A percentile compares a stretch with the other conserved stretches of the same genome.
Evolutionary conservation across 306 rosid genomes (phyloP).

Genomic region (Acmispon strigosus): DNA sequence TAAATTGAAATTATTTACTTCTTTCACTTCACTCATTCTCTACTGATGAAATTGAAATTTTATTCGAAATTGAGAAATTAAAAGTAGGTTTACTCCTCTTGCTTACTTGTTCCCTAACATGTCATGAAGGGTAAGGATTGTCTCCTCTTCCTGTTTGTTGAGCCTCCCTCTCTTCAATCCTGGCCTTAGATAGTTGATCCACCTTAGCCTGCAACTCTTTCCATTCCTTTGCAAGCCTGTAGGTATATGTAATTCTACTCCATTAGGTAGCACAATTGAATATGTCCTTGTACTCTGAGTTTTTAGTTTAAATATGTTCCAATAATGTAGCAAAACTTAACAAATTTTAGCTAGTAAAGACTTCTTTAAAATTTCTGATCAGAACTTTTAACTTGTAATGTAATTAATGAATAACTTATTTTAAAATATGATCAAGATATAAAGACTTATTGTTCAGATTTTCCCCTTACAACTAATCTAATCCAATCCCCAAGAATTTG

Average conservation of each 20-base stretch:
- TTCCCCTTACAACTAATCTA: no score
- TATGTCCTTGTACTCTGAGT: neutral
- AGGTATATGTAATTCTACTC: slow-evolving; percentile 6
- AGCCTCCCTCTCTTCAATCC: slow-evolving; percentile 81
- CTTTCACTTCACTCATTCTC: neutral
- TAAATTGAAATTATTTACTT: neutral
- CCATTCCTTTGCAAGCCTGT: slow-evolving; percentile 91
- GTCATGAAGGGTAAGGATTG: slow-evolving; percentile 66
- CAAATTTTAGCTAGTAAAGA: neutral
- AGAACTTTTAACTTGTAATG: neutral
- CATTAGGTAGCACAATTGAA: neutral
- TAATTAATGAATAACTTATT: neutral
- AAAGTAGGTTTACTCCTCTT: neutral
- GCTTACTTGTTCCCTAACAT: slow-evolving; percentile 85
- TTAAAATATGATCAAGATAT: neutral
- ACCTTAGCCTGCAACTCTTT: slow-evolving; percentile 91
- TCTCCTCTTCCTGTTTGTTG: slow-evolving; percentile 74
- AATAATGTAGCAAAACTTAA: neutral
- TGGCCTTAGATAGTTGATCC: slow-evolving; percentile 93
- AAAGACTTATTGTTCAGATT: no score
- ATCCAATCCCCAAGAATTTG: no score
- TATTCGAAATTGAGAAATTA: neutral
- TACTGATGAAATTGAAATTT: slow-evolving; percentile 5
- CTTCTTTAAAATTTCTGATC: neutral
- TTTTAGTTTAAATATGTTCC: neutral